phyloP scores from a whole-genome alignment of 2,329 filamentous ascomycete species.

The Paraphoma chrysanthemicola region DNA sequence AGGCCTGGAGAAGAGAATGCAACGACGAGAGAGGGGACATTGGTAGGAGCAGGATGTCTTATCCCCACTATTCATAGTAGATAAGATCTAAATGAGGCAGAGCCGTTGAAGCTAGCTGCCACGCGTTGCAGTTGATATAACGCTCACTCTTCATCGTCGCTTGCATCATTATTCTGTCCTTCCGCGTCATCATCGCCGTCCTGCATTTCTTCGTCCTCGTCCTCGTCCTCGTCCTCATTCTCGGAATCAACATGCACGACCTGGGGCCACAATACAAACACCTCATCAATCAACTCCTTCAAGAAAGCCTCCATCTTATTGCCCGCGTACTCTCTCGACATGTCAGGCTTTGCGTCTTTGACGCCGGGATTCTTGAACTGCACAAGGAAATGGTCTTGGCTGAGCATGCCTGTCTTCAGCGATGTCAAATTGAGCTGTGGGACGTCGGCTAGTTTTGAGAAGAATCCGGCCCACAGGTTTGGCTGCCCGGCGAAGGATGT shows the following conservation, averaged over 20 bases:
- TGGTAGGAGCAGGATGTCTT: no score
- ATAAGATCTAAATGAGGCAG: no score
- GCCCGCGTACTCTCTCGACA: conserved; percentile 16
- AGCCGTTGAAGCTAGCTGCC: no score
- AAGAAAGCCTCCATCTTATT: conserved; percentile 21
- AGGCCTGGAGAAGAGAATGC: no score
- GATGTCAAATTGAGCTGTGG: conserved; percentile 17
- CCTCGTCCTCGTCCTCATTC: conserved; percentile 23
- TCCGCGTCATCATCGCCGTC: conserved; percentile 12
- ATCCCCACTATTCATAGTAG: no score
- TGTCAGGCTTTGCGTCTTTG: neutral
- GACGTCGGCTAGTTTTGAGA: conserved; percentile 14
- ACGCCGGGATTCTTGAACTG: conserved; percentile 14
- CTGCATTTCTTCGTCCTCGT: conserved; percentile 11
- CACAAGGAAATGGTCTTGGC: conserved; percentile 16
- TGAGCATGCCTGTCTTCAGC: conserved; percentile 24
- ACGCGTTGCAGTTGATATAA: neutral
- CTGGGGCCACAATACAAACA: conserved; percentile 24
- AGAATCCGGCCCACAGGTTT: conserved; percentile 28
- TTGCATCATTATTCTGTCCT: conserved; percentile 7
- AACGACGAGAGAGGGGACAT: no score
- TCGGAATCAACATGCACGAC: neutral
- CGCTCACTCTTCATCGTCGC: conserved; percentile 10
- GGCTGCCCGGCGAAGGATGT: conserved; percentile 3
- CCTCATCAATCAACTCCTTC: conserved; percentile 11